Conservation (phyloP, 2,329 filamentous ascomycete species). For the Penicillium palitans region DNA sequence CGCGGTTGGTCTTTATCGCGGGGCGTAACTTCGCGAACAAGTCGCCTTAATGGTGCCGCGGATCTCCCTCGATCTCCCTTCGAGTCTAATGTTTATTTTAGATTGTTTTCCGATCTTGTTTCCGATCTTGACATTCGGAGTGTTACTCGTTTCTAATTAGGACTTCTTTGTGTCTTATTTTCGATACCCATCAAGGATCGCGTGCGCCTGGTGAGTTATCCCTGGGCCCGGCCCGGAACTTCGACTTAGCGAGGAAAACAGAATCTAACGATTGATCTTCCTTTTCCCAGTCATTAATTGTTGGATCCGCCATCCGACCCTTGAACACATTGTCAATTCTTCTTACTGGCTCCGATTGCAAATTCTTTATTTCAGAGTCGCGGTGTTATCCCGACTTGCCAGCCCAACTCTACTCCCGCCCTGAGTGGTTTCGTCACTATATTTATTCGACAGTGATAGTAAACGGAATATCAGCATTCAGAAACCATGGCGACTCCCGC, state of each 20-base stretch:
- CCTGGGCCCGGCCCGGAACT: conserved; percentile 13
- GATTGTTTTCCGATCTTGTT: not conserved
- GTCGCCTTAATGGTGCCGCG: not conserved
- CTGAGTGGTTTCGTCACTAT: not conserved
- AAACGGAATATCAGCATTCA: not conserved
- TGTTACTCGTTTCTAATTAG: not conserved
- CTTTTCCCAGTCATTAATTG: conserved; percentile 7
- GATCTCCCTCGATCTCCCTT: not conserved
- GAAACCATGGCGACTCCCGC: conserved; percentile 47
- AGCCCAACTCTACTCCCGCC: not conserved
- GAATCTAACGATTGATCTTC: conserved; percentile 4
- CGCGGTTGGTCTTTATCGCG: conserved; percentile 7
- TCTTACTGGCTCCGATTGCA: not conserved
- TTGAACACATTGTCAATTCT: not conserved
- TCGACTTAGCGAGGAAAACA: not conserved
- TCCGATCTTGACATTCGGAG: not conserved
- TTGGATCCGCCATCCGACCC: not conserved
- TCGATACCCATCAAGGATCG: conserved; percentile 6
- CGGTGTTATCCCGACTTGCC: not conserved
- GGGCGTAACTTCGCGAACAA: conserved; percentile 7
- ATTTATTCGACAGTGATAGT: not conserved
- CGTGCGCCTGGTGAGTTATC: conserved; percentile 25
- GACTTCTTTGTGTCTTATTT: not conserved
- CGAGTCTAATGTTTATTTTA: not conserved
- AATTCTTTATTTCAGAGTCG: not conserved